A percentile compares a stretch with the other conserved stretches of the same genome.
phyloP scores from a whole-genome alignment of 306 rosid genomes.

The Oemleria cerasiformis region DNA sequence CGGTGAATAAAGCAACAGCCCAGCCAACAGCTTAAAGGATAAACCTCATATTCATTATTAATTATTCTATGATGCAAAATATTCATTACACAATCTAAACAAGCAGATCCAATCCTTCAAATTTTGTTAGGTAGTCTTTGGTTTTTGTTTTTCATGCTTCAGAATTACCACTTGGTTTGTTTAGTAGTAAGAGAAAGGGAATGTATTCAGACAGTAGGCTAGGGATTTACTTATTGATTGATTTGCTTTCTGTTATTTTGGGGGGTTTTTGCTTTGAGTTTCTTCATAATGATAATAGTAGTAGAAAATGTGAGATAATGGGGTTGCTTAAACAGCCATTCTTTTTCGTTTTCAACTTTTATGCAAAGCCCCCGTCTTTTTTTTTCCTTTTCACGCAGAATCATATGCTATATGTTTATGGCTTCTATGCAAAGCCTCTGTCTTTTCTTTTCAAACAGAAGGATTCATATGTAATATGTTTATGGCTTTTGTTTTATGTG shows the following conservation, averaged over 20 bases:
- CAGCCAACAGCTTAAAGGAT: not conserved
- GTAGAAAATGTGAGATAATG: not conserved
- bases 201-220: not conserved
- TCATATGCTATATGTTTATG: not conserved
- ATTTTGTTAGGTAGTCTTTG: not conserved
- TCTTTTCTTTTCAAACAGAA: not conserved
- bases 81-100: not conserved
- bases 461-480: not conserved
- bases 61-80: not conserved
- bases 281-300: not conserved
- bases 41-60: not conserved
- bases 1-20: not conserved
- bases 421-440: not conserved
- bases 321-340: not conserved
- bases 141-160: not conserved
- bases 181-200: not conserved
- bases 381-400: too few species aligned
- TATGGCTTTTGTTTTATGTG: not conserved
- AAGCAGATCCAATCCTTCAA: not conserved
- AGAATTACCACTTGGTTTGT: not conserved
- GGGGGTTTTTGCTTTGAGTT: conserved; percentile 1
- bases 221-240: not conserved
- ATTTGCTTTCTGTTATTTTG: not conserved
- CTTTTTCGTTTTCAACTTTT: not conserved
- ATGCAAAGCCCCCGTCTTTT: not conserved